Evolutionary conservation across 345 rosid genomes (phyloP), one percentile per base, ranked within the genome.

Genomic region (Passiflora organensis): DNA sequence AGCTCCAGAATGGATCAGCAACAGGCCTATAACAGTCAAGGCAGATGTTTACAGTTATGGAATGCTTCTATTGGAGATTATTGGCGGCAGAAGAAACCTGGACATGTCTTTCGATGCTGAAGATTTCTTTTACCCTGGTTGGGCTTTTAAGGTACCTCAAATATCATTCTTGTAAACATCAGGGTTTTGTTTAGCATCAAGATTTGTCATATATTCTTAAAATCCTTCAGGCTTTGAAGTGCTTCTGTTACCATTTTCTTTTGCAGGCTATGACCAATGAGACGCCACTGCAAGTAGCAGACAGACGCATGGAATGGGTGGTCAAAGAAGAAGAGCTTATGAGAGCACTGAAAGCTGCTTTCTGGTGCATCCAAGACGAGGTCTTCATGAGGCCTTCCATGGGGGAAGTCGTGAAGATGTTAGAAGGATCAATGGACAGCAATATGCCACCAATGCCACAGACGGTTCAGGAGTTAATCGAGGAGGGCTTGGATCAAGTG

Each of bases 401-500:
- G 73, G 73, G 73, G 16, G 68, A 68, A 51, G 73, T 52, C 13
- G 63, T 68, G 59, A 68, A 51, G 42, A 51, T 62, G 68, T 32
- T 68, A 6, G 73, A 68, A 68, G 73, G 73, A 39, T 51, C 63
- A 22, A 23, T 62, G 25, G 79, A 76, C 3, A 71, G 87, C 19
- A 76, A 74, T 52, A 10, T 47, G 5, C 96, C 95, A 0, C 91
- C 95, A 15, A 82, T 91, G 89, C 96, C 96, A 3, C 97, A 87
- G 6, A 83, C 88, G 0, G 89, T 91, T 15, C 32, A 85, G 67
- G 89, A 91, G 52, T 52, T 87, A 56, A 63, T 87, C 3, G 95
- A 87, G 41, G 97, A 91, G 80, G 97, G 97, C 0, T 53, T 91
- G 42, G 91, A 85, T 43, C 85, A 82, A 20, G 95, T 87, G 19